These are phyloP conservation scores for Ramaria sp. DNA, from an alignment of 768 basidiomycete species.

Conservation along the genomic window DNA sequence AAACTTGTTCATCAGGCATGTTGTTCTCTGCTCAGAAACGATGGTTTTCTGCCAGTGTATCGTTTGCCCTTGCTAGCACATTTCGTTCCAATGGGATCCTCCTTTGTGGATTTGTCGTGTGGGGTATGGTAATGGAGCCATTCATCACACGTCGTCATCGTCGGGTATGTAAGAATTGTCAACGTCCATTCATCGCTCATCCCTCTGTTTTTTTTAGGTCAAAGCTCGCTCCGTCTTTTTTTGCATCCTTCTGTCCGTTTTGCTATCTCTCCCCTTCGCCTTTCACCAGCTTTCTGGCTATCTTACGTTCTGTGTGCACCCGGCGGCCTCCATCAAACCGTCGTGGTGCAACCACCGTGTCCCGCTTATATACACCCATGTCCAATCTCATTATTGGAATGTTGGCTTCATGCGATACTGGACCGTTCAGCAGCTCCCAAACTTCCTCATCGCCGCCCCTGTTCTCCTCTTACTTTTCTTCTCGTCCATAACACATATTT, in stretches of 20 bases:
- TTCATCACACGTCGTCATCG: conserved; percentile 26
- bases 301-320: conserved; percentile 43
- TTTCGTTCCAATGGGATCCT: conserved; percentile 77
- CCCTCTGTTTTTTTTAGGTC: conserved; percentile 18
- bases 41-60: conserved; percentile 46
- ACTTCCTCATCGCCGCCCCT: conserved; percentile 73
- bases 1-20: conserved; percentile 37
- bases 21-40: conserved; percentile 35
- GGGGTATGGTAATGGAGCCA: conserved; percentile 56
- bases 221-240: conserved; percentile 24
- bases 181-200: conserved; percentile 9
- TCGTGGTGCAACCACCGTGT: conserved; percentile 55
- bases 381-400: conserved; percentile 82
- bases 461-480: conserved; percentile 41
- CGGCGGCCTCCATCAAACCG: conserved; percentile 14
- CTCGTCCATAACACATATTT: conserved; percentile 28
- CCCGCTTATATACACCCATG: conserved; percentile 73
- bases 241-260: conserved; percentile 29
- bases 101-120: conserved; percentile 66
- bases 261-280: conserved; percentile 56
- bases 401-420: conserved; percentile 81
- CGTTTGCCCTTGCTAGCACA: conserved; percentile 48
- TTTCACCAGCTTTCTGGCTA: conserved; percentile 64
- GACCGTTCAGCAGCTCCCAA: conserved; percentile 73
- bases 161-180: conserved; percentile 21